phyloP scores from a whole-genome alignment of 164 flowering plant species.

The Tetracentron sinense region DNA sequence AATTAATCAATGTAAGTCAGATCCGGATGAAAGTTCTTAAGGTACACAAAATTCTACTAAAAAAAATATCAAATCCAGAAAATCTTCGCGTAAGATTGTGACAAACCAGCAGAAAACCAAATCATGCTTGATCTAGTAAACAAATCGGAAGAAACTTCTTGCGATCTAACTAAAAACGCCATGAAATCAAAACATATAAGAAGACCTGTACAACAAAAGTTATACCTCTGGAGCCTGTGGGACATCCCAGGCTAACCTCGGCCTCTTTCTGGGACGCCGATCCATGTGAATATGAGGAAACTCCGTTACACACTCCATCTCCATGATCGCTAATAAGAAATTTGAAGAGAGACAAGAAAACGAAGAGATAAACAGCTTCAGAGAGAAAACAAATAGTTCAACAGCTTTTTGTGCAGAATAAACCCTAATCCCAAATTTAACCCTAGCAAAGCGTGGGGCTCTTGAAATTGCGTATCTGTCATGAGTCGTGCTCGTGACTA shows the following conservation, averaged over 20 bases:
- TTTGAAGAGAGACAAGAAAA: slow-evolving; percentile 5
- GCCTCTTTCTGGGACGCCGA: slow-evolving; percentile 68
- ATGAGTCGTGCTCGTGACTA: not conserved
- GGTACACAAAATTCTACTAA: too few species aligned
- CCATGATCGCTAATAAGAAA: slow-evolving; percentile 18
- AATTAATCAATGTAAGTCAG: too few species aligned
- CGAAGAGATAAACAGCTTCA: not conserved
- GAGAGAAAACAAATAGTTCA: not conserved
- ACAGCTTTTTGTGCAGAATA: not conserved
- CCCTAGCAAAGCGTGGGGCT: slow-evolving; percentile 3
- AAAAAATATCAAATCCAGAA: too few species aligned
- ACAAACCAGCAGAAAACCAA: too few species aligned
- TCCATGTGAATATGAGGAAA: slow-evolving; percentile 46
- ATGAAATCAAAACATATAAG: too few species aligned
- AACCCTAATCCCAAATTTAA: slow-evolving; percentile 22
- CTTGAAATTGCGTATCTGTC: not conserved
- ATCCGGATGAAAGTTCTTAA: too few species aligned
- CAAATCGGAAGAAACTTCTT: too few species aligned
- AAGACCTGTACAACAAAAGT: too few species aligned
- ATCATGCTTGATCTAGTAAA: too few species aligned
- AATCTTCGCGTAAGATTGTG: too few species aligned
- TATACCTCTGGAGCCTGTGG: slow-evolving; percentile 42
- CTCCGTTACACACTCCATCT: slow-evolving; percentile 36
- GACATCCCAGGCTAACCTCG: slow-evolving; percentile 57
- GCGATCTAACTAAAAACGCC: too few species aligned